phyloP scores from a whole-genome alignment of 2,329 filamentous ascomycete species.

The Apiospora arundinis region DNA sequence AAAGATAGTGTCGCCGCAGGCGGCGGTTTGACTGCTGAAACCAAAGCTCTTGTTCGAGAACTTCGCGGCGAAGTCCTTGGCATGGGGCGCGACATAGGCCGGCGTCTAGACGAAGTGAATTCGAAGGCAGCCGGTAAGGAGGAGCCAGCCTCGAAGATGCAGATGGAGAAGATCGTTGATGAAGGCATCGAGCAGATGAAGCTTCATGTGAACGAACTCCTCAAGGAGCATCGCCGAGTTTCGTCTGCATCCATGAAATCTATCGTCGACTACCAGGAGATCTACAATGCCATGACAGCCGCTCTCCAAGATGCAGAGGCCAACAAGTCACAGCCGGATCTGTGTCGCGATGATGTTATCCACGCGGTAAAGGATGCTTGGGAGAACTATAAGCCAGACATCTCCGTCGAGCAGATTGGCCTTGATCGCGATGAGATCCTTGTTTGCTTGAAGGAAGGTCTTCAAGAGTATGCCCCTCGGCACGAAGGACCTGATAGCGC shows the following conservation, averaged over 20 bases:
- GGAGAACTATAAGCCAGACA: constrained; percentile 93
- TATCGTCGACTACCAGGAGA: constrained; percentile 77
- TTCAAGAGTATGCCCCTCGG: constrained; percentile 73
- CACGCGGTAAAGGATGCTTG: constrained; percentile 88
- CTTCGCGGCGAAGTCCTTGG: constrained; percentile 90
- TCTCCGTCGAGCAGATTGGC: constrained; percentile 88
- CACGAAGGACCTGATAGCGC: constrained; percentile 63
- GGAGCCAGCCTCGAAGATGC: constrained; percentile 65
- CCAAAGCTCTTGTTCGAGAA: constrained; percentile 89
- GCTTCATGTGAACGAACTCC: constrained; percentile 80
- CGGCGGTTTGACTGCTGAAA: constrained; percentile 87
- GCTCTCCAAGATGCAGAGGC: constrained; percentile 70
- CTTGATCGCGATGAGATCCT: constrained; percentile 90
- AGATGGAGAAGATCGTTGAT: constrained; percentile 79
- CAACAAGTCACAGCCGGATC: constrained; percentile 52
- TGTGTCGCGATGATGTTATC: constrained; percentile 83
- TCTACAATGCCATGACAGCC: constrained; percentile 83
- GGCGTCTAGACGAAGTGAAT: constrained; percentile 77
- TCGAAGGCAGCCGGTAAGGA: constrained; percentile 52
- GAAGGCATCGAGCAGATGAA: constrained; percentile 83
- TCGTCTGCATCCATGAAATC: constrained; percentile 69
- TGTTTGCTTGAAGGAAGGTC: constrained; percentile 82
- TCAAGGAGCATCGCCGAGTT: constrained; percentile 76
- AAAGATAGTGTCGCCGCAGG: constrained; percentile 91
- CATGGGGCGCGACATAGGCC: constrained; percentile 90